phyloP scores from a whole-genome alignment of 1,284 basidiomycete species.

The Ustilago sp. region DNA sequence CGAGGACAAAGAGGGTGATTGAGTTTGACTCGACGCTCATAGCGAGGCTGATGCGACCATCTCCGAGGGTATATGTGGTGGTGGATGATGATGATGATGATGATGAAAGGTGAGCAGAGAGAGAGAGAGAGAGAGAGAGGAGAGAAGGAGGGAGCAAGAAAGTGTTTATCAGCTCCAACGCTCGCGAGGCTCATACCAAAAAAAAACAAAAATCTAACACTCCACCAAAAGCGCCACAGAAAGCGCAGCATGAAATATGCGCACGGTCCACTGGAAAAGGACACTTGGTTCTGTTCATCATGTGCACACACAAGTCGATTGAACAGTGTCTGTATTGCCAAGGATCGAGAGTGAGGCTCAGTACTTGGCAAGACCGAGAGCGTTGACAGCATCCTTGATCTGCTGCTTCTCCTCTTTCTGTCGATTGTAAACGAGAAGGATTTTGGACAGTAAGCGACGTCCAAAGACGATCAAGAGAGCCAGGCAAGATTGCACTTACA shows the following conservation, averaged over 20 bases:
- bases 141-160: neutral
- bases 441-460: neutral
- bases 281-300: neutral
- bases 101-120: slow-evolving; percentile 7
- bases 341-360: neutral
- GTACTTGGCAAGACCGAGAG: slow-evolving; percentile 45
- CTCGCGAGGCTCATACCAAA: slow-evolving; percentile 7
- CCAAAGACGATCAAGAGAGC: neutral
- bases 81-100: slow-evolving; percentile 1
- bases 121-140: neutral
- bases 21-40: slow-evolving; percentile 52
- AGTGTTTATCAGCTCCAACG: slow-evolving; percentile 5
- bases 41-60: slow-evolving; percentile 3
- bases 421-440: neutral
- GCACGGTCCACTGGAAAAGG: neutral
- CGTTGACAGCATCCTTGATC: slow-evolving; percentile 55
- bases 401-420: slow-evolving; percentile 63
- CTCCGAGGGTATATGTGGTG: neutral
- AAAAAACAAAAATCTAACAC: slow-evolving; percentile 30
- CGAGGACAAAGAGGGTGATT: slow-evolving; percentile 77
- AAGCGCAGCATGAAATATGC: neutral
- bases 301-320: neutral
- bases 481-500: slow-evolving; percentile 42
- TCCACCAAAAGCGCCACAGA: slow-evolving; percentile 10
- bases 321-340: neutral